Base-by-base conservation (phyloP, 2,329 filamentous ascomycete species). In the Penicillium sp. region DNA sequence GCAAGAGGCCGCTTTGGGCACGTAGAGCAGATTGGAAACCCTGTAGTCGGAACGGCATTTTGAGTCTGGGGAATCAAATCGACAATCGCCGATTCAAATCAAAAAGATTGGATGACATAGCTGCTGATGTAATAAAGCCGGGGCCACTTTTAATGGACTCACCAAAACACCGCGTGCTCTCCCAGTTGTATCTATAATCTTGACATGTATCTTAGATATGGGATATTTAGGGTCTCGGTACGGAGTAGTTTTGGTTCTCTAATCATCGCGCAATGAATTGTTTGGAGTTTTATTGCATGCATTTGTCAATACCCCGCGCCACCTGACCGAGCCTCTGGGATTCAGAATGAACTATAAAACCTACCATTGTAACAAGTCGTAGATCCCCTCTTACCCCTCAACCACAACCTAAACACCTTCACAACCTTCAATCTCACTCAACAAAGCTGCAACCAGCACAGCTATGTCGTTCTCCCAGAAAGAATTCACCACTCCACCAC, bases 31-130 rank as follows among this genome's bases (percentile, higher is more conserved):
- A 75, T 38, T 82, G 81, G 38, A 86, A 72, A 22, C 75, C 70
- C 45, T 77, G 75, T 31, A 77, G 69, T 61, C 79, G 74, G 41
- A 80, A 65, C 36, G 81, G 74, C 82, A 85, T 85, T 50, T 45
- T 54, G 51, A 45, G 51, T 50, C 8, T 45, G 18, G 18, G 27
- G 46, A 40, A 36, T 45, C 39, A 54, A 32, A 40, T 18, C 4
- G 40, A 18, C n/a, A 53, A 48, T 27, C 41, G 27, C 51, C 50
- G 31, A 38, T 32, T 46, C 46, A 16, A 45, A 44, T 39, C 46
- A 53, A 53, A 46, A 27, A 53, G 29, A 53, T 44, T 11, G 8
- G 51, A 53, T 53, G 51, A 53, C 51, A 50, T 53, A 53, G 49
- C 43, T 3, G 3, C 31, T 53, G 50, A 49, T 31, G 21, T 53